These are phyloP conservation scores for Populus tremula DNA, from an alignment of 345 rosid species.

Conservation along the genomic window DNA sequence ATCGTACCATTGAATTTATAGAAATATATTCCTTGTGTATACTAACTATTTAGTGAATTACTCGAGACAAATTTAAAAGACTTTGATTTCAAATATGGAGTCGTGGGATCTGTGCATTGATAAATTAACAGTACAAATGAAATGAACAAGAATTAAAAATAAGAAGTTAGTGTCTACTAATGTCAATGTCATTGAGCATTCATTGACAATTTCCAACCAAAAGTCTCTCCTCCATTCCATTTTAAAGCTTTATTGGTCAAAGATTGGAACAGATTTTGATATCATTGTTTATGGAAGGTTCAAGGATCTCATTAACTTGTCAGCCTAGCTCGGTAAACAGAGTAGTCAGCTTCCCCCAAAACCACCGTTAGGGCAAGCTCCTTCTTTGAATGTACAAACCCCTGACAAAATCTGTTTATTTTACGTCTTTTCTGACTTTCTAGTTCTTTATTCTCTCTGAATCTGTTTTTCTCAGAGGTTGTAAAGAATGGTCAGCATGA, in stretches of 20 bases:
- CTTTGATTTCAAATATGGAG: too few relatives aligned
- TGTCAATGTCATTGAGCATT: neutral
- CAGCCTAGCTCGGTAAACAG: neutral
- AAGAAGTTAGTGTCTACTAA: neutral
- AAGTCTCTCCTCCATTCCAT: neutral
- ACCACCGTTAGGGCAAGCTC: neutral
- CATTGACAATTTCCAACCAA: neutral
- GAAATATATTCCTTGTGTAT: too few relatives aligned
- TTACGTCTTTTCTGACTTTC: neutral
- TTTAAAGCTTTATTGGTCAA: neutral
- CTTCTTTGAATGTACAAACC: neutral
- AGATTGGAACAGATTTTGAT: neutral
- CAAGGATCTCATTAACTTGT: conserved; percentile 4
- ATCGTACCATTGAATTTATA: too few relatives aligned
- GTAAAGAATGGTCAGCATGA: conserved; percentile 8
- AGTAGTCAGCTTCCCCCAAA: neutral
- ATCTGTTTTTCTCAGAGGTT: neutral
- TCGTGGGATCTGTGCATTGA: too few relatives aligned
- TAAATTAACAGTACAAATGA: too few relatives aligned
- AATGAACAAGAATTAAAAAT: too few relatives aligned
- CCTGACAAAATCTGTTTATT: neutral
- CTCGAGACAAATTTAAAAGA: too few relatives aligned
- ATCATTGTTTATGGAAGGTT: neutral
- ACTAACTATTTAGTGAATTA: too few relatives aligned
- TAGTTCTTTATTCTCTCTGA: neutral